Evolutionary conservation across 1,139 yeast genomes (phyloP), one percentile per base, ranked within the genome.

Genomic region (Debaryomyces nepalensis): DNA sequence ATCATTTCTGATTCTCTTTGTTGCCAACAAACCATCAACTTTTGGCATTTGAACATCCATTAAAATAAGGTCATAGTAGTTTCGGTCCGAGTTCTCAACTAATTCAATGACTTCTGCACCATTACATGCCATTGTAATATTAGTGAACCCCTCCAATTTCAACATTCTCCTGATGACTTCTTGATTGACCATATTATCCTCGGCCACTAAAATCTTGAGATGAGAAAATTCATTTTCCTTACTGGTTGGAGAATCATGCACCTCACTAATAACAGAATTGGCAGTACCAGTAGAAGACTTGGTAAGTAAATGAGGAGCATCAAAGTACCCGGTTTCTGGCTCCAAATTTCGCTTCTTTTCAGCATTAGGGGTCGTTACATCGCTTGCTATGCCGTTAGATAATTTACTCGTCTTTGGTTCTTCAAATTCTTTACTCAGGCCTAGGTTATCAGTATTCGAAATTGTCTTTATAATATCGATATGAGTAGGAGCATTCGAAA

Each of bases 1-100:
- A 39, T 84, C 82, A 22, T 76, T 68, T 39, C 97, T 73, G 33
- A 93, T 87, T 59, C 77, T 71, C 52, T 73, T 78, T 0, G 97
- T 88, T 1, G 98, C 96, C 23, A 81, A 72, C 33, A 91, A 66
- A 1, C 99, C 99, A 61, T 90, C 96, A 51, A 88, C 75, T 52
- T 79, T 82, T 2, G 98, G 99, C 99, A 93, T 93, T 63, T 90
- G 97, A 40, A 93, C 89, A 65, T 93, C 99, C 98, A 93, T 91
- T 57, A 93, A 87, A 5, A 93, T 80, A 41, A 93, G 66, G 55
- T 87, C 93, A 60, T 75, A 89, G 20, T 66, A 62, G 11, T 57
- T 55, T 12, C 66, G 73, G 42, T 72, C 67, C 4, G 83, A 71
- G 27, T 73, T 75, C 49, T 77, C 75, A 2, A 87, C 83, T 40